A percentile compares a stretch with the other conserved stretches of the same genome.
Evolutionary conservation across 176 grass and related monocot genomes (phyloP).

Genomic region (Zizania latifolia): DNA sequence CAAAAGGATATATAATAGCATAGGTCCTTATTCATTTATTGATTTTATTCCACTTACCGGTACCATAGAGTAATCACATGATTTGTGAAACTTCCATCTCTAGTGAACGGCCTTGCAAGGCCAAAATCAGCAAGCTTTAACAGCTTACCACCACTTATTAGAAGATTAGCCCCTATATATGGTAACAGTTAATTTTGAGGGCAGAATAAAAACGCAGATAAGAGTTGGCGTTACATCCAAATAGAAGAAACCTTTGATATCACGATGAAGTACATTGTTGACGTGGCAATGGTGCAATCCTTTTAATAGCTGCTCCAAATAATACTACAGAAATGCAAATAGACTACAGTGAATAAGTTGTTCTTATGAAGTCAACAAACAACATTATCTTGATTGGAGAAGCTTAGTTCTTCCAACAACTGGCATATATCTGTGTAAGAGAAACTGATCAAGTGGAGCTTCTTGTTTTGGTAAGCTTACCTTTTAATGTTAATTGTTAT

Average conservation of each 20-base stretch:
- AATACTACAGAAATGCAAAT: slow-evolving; percentile 35
- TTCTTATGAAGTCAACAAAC: background rate
- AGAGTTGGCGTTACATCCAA: slow-evolving; percentile 18
- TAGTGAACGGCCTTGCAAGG: slow-evolving; percentile 74
- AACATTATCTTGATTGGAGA: background rate
- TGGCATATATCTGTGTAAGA: background rate
- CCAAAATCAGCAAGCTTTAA: slow-evolving; percentile 80
- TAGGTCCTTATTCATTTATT: background rate
- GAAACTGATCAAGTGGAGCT: background rate
- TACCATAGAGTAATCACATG: slow-evolving; percentile 86
- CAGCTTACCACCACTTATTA: slow-evolving; percentile 63
- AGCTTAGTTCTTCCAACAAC: background rate
- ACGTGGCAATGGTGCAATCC: slow-evolving; percentile 79
- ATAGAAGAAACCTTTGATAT: slow-evolving; percentile 69
- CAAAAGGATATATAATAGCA: background rate
- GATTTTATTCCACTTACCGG: slow-evolving; percentile 44
- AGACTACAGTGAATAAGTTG: slow-evolving; percentile 2
- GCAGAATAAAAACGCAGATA: slow-evolving; percentile 2
- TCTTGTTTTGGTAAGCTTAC: background rate
- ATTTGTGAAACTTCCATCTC: slow-evolving; percentile 72
- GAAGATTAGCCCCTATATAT: slow-evolving; percentile 63
- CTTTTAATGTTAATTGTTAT: background rate
- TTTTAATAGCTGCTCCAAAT: slow-evolving; percentile 67
- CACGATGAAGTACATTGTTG: slow-evolving; percentile 76
- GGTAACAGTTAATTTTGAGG: background rate